Evolutionary conservation across 306 rosid species (phyloP), one percentile per base, ranked within the genome.

Genomic region (Potentilla sterilis): DNA sequence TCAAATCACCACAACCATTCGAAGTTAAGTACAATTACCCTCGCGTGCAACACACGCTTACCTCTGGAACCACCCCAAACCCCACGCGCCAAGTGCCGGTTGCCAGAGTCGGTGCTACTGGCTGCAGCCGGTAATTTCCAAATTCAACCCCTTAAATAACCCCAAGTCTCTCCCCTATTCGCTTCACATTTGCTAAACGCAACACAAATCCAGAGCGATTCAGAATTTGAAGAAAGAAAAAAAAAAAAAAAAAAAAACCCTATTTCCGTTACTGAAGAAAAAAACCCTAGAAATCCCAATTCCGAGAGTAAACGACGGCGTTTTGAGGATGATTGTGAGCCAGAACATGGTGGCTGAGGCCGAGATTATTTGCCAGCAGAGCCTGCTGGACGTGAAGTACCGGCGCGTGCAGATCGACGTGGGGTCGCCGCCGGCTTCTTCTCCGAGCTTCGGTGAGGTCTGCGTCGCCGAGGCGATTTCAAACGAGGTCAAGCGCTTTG

Each of bases 301-400:
- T 59, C 63, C 55, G 18, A 0, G 12, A 55, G 13, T 4, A 24
- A 11, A 74, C 79, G 73, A 57, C 69, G 55, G 63, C 54, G 44
- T 70, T 22, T 79, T 71, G 42, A 78, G 75, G 73, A 82, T 90
- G 92, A 87, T 92, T 59, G 86, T 80, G 52, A 77, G 82, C 75
- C 89, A 77, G 77, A 79, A 86, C 14, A 78, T 89, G 87, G 86
- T 86, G 9, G 75, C 92, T 6, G 94, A 90, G 59, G 80, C 98
- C 40, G 93, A 94, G 71, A 84, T 88, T 61, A 84, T 85, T 7
- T 80, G 92, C 79, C 84, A 88, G 78, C 83, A 81, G 81, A 79
- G 81, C 74, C 70, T 84, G 86, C 80, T 87, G 69, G 93, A 91
- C 59, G 84, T 89, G 67, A 88, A 91, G 84, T 90, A 81, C 82